Evolutionary conservation across 2,329 filamentous ascomycete species (phyloP).

Genomic region (Lachnellula hyalina): DNA sequence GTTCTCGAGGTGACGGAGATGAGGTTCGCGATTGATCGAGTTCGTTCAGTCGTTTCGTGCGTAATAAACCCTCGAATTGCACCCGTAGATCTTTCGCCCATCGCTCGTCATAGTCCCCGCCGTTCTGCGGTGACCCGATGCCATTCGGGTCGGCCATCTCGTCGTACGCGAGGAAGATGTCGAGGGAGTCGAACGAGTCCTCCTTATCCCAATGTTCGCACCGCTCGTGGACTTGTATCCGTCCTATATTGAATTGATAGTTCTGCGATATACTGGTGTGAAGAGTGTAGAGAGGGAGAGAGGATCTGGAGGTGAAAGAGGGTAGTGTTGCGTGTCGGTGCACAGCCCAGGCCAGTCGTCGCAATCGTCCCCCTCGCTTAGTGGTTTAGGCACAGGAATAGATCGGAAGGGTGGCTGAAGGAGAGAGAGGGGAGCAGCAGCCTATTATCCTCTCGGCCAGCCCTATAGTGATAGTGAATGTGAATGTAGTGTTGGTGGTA

Average conservation of each 20-base stretch:
- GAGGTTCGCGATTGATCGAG: conserved; percentile 60
- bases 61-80: conserved; percentile 82
- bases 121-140: conserved; percentile 14
- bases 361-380: conserved; percentile 16
- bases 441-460: background rate
- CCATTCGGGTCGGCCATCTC: conserved; percentile 26
- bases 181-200: conserved; percentile 16
- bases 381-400: conserved; percentile 12
- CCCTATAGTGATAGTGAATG: no score
- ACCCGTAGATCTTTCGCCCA: conserved; percentile 75
- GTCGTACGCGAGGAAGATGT: conserved; percentile 23
- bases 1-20: conserved; percentile 51
- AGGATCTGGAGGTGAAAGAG: conserved; percentile 1
- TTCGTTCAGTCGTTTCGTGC: conserved; percentile 81
- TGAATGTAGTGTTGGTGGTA: no score
- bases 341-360: conserved; percentile 14
- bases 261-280: conserved; percentile 2
- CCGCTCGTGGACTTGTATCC: conserved; percentile 10
- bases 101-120: conserved; percentile 52
- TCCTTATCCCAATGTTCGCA: conserved; percentile 12
- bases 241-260: conserved; percentile 1
- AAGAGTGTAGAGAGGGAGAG: background rate
- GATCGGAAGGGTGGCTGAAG: conserved; percentile 2
- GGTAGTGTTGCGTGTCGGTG: background rate
- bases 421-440: background rate